Percentiles rank a stretch among this genome's conserved stretches.
These are phyloP conservation scores for Peronospora farinosa DNA, from an alignment of 352 stramenopile species.

Conservation along the genomic window DNA sequence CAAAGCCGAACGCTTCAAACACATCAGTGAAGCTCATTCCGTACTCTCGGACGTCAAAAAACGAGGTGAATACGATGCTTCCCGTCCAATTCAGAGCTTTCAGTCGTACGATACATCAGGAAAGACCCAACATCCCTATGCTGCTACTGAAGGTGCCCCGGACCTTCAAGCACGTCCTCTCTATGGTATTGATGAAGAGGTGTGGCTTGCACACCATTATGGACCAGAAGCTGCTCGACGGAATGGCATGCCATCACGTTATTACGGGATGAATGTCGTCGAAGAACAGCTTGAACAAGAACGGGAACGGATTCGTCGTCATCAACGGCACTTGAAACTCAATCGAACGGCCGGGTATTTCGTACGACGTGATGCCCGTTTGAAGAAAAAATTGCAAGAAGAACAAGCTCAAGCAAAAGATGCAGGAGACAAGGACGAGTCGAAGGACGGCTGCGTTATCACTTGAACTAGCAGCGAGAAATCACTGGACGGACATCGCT, in stretches of 20 bases:
- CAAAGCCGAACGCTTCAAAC: constrained; percentile 83
- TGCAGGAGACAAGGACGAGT: constrained; percentile 13
- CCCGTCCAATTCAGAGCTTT: constrained; percentile 39
- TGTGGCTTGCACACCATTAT: constrained; percentile 83
- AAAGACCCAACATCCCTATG: constrained; percentile 51
- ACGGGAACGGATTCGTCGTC: constrained; percentile 53
- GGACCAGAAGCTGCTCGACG: constrained; percentile 43
- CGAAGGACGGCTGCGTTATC: constrained; percentile 23
- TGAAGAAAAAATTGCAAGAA: constrained; percentile 53
- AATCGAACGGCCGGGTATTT: constrained; percentile 62
- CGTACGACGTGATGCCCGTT: constrained; percentile 54
- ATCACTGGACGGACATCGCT: constrained; percentile 2
- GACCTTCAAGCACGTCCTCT: constrained; percentile 32
- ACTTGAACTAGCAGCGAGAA: constrained; percentile 13
- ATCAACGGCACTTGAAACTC: constrained; percentile 71
- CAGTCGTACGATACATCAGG: constrained; percentile 36
- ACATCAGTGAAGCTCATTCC: constrained; percentile 70
- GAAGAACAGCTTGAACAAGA: constrained; percentile 66
- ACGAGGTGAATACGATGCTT: constrained; percentile 62
- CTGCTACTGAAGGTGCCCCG: constrained; percentile 24
- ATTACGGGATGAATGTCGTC: constrained; percentile 70
- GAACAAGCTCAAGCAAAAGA: constrained; percentile 29
- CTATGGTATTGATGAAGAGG: constrained; percentile 78
- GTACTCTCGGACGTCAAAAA: constrained; percentile 60
- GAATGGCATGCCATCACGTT: constrained; percentile 40